Conservation (phyloP, 306 rosid genomes). For the Biancaea sappan region DNA sequence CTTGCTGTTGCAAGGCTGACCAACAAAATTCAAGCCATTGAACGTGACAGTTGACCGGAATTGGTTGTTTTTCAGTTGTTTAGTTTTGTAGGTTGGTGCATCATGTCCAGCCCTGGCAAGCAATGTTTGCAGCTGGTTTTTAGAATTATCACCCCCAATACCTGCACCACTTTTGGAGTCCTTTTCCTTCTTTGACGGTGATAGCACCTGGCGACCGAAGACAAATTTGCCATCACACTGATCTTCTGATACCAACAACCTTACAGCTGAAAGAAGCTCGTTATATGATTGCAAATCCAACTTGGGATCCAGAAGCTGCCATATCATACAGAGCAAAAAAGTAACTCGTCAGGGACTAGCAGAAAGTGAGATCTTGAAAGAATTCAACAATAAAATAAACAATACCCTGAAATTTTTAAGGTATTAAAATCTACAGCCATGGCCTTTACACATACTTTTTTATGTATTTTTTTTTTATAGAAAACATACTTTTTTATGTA, state of each 20-base stretch:
- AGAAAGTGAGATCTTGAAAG: conserved; percentile 14
- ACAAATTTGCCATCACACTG: conserved; percentile 82
- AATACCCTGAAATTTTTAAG: conserved; percentile 11
- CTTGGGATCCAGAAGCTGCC: conserved; percentile 84
- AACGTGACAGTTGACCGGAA: conserved; percentile 79
- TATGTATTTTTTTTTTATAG: conserved; percentile 78
- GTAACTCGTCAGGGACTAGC: conserved; percentile 32
- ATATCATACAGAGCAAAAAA: conserved; percentile 31
- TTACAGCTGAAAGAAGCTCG: conserved; percentile 75
- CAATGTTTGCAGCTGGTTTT: conserved; percentile 70
- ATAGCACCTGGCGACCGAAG: conserved; percentile 55
- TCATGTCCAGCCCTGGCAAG: conserved; percentile 83
- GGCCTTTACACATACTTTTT: conserved; percentile 30
- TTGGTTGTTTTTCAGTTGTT: conserved; percentile 64
- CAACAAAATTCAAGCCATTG: conserved; percentile 80
- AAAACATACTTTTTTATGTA: conserved; percentile 84
- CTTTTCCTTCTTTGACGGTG: conserved; percentile 50
- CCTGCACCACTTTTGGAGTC: conserved; percentile 35
- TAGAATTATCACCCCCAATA: conserved; percentile 55
- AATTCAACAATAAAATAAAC: conserved; percentile 9
- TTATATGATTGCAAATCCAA: conserved; percentile 54
- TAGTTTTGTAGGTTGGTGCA: conserved; percentile 79
- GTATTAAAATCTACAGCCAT: conserved; percentile 10
- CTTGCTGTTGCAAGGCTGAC: conserved; percentile 68
- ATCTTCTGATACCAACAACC: conserved; percentile 87